Base-by-base conservation (phyloP, 768 basidiomycete genomes). In the Grammothele lineata region DNA sequence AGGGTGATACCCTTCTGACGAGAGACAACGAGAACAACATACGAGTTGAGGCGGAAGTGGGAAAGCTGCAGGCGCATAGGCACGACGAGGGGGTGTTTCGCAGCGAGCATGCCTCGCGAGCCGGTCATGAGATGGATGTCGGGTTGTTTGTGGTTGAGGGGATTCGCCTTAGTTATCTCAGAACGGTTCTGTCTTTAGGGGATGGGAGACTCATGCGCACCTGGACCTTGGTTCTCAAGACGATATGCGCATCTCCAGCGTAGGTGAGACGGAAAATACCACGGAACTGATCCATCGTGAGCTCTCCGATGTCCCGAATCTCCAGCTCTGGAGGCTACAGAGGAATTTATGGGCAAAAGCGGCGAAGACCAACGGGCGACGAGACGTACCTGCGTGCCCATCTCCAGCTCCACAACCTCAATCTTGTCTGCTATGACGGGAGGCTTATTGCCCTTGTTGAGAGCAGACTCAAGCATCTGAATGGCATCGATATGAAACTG, bases 41-140 rank as follows among this genome's bases (percentile, higher is more conserved):
- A 97, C 25, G 95, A 96, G 57, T 82, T 85, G 27, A 99, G 85
- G 52, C 83, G 84, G 69, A 99, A 91, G 62, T 91, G 82, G n/a
- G 93, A 96, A 4, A 99, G 84, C 12, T 93, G 90, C 41, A 99
- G 84, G 19, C 92, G 85, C 95, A 98, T 99, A 41, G 95, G 96
- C 9, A 99, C 96, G 45, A 96, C 87, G 33, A 99, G 83, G 8
- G 96, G 92, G 43, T 96, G 85, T 54, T 89, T 90, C 15, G 96
- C 95, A 3, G 93, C 91, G 5, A 98, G 78, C 82, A 94, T 93
- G 33, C 92, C 91, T 42, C 80, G 70, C 2, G 88, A 84, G 23
- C 86, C 86, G 18, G 81, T 73, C 79, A 94, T 83, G 47, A 92
- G 74, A 62, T 92, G 87, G 43, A 93, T 89, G 45, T 92, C 90